Conservation (phyloP, 768 basidiomycete genomes). For the Ramaria sp. region DNA sequence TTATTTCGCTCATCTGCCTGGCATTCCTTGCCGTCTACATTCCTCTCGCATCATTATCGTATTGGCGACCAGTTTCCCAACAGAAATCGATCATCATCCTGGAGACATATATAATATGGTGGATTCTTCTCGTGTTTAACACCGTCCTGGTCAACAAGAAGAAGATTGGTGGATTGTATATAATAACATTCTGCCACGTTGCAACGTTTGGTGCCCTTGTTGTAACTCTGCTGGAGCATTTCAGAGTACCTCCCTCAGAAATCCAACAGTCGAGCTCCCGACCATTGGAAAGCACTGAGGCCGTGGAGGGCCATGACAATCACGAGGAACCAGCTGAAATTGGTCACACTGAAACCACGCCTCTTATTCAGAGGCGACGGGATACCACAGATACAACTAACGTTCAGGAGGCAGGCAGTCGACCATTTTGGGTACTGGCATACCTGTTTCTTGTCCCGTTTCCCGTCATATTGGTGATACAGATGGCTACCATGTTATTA, state of each 20-base stretch:
- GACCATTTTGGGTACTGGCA: conserved; percentile 51
- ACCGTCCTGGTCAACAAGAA: conserved; percentile 33
- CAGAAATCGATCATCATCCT: conserved; percentile 43
- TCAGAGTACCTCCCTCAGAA: conserved; percentile 13
- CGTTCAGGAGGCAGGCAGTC: background rate
- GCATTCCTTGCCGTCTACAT: background rate
- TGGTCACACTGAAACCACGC: conserved; percentile 46
- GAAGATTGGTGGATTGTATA: conserved; percentile 44
- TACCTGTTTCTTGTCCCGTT: conserved; percentile 42
- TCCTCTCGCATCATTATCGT: conserved; percentile 21
- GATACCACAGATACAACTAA: conserved; percentile 13
- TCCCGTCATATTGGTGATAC: conserved; percentile 41
- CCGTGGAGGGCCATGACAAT: background rate
- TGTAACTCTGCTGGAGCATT: conserved; percentile 28
- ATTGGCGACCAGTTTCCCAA: conserved; percentile 21
- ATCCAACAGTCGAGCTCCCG: conserved; percentile 11
- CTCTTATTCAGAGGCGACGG: conserved; percentile 30
- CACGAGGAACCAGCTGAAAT: background rate
- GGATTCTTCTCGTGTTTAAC: conserved; percentile 43
- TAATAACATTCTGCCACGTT: conserved; percentile 44
- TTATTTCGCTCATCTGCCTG: background rate
- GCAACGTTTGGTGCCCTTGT: conserved; percentile 32
- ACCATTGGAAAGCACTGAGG: background rate
- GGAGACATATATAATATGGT: conserved; percentile 47
- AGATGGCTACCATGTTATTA: conserved; percentile 38